Evolutionary conservation across 768 basidiomycete genomes (phyloP), one percentile per base, ranked within the genome.

Genomic region (Leccinellum rugosiceps): DNA sequence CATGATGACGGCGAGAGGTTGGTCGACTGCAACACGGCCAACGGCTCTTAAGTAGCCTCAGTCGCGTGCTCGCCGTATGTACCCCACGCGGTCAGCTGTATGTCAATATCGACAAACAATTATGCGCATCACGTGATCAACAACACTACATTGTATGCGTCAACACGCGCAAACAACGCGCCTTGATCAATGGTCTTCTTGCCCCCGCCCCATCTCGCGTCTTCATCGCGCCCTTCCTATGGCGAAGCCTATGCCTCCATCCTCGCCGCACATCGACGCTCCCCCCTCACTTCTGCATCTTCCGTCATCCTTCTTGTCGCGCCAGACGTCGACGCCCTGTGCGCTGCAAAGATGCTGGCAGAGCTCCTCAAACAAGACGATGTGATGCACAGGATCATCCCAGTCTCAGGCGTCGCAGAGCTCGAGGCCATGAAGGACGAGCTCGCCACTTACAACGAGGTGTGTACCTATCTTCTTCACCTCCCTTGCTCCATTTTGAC

Each of bases 331-430:
- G 96, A 99, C 75, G 92, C 92, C 5, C 77, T 98, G 6, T 94
- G 93, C 69, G 94, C 94, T 10, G 87, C 92, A 5, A 83, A 87
- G 46, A 96, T 98, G 84, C 82, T 98, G 46, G 87, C 89, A 11
- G 86, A 87, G 32, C 77, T 99, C 17, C 86, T 99, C 75, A 89
- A 85, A 64, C 92, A 95, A 64, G 97, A 99, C 78, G 94, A 96
- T 64, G 84, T 98, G 43, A 87, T 89, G 71, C 90, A 98, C 73
- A 83, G 92, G 48, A 84, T 93, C 52, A 87, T 93, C 35, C 97
- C 97, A 31, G 86, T 98, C 1, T 87, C 92, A 14, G 93, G 94
- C 2, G 87, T 90, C 57, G 79, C 83, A 11, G 91, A 94, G 60
- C 74, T 98, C 10, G 83, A 88, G 62, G 71, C 72, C 3, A 77